Base-by-base conservation (phyloP, 2,329 filamentous ascomycete species). In the Aspergillus oerlinghausenensis region DNA sequence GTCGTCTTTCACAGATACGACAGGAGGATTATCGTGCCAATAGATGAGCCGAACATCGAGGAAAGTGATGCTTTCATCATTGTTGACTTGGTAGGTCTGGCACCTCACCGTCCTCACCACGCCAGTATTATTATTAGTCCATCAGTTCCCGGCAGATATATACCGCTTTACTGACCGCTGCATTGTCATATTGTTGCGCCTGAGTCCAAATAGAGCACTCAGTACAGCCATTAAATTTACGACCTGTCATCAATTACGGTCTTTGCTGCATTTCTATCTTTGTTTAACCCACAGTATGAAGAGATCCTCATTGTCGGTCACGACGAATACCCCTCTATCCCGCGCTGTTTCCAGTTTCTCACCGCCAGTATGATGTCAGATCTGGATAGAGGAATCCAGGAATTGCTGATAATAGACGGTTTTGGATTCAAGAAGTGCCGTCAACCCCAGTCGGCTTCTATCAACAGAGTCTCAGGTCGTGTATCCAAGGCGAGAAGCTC, bases 321-420 rank as follows among this genome's bases (percentile, higher is more conserved):
- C 32, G 14, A 38, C 32, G 14, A 38, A 38, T 38, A 35, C 28
- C 28, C 9, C 9, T 29, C 28, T 29, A n/a, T 17, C 32, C 14
- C 5, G 32, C 32, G 32, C 32, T 17, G 14, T 38, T 38, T 23
- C 21, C 43, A 14, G 7, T 19, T 19, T 21, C 11, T 38, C 50
- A 51, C 50, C 50, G 50, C 50, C 21, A 51, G 50, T 35, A 51
- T 51, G n/a, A 51, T 51, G 35, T 51, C 29, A 21, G 17, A 19
- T 17, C 23, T 26, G 26, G 48, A 49, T 26, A 26, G 29, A 11
- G 29, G 11, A 14, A 32, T 49, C 7, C 25, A 4, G 14, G 10
- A n/a, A 17, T 17, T n/a, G 32, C 5, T 38, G 32, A 17, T 38
- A 38, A 38, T 17, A 17, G 14, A n/a, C 17, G 14, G 14, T 38